Base-by-base conservation (phyloP, 305 asterid genomes). In the Salvia sclarea region DNA sequence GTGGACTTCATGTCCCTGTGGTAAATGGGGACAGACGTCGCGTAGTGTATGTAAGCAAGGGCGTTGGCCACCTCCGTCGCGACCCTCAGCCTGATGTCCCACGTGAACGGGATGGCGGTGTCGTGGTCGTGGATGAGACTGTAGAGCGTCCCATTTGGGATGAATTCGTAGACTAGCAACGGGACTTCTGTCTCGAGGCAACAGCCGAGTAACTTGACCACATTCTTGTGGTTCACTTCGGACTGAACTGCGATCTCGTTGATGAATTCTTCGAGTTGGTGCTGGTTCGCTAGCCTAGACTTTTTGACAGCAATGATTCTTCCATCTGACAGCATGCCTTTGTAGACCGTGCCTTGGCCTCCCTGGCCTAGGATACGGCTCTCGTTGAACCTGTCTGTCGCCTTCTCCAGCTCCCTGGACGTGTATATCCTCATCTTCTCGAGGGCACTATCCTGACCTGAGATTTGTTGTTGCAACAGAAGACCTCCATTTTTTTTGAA, bases 341-440 rank as follows among this genome's bases (percentile, higher is more conserved):
- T 81, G 61, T 81, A 78, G 33, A 78, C 83, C 0, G 81, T 78
- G 13, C 83, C 84, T 61, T 82, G 84, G 31, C 84, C 84, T 10
- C 81, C 84, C 66, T 14, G 62, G 8, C 84, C 84, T 2, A 82
- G 68, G 60, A 82, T 77, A 48, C 82, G 70, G 25, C 78, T 79
- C 24, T 77, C 80, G 9, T 76, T 79, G 82, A 74, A 79, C 5
- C 64, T 57, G 18, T 82, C 84, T 10, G 80, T 82, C 3, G 84
- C 84, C 62, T 55, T 74, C 45, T 61, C 76, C 73, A 82, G 16
- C 18, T 79, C 86, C n/a, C 72, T 74, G 1, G 68, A 49, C 12
- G 77, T 64, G 81, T 80, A 82, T 25, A 77, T 66, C 40, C 62
- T 76, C 66, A 74, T 66, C 60, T 75, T 82, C 22, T 73, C 78